phyloP scores from a whole-genome alignment of 139 green algal species.

The Chlorella vulgaris region DNA sequence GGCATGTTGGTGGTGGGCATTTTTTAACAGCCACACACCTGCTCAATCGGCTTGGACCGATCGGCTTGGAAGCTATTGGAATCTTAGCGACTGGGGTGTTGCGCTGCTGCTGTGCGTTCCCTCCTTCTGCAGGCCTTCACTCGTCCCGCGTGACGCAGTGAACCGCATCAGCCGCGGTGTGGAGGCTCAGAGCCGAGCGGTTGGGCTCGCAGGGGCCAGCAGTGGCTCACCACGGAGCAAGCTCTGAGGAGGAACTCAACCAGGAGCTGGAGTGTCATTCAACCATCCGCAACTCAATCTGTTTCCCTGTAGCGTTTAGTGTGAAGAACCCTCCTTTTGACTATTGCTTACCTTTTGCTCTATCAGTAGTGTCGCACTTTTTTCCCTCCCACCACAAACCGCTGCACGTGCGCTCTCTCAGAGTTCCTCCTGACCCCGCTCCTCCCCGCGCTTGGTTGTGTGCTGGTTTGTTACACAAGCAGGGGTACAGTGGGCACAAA shows the following conservation, averaged over 20 bases:
- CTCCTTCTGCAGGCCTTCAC: slow-evolving; percentile 40
- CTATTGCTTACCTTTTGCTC: too few species aligned
- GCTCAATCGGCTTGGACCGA: too few species aligned
- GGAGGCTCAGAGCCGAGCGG: slow-evolving; percentile 69
- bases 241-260: slow-evolving; percentile 45
- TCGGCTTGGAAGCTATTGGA: too few species aligned
- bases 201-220: slow-evolving; percentile 52
- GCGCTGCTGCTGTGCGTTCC: not conserved
- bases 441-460: too few species aligned
- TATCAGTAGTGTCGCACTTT: not conserved
- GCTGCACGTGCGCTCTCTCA: not conserved
- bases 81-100: too few species aligned
- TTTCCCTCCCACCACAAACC: not conserved
- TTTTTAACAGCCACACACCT: too few species aligned
- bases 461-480: not conserved
- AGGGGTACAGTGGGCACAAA: slow-evolving; percentile 1
- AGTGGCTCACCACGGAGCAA: slow-evolving; percentile 49
- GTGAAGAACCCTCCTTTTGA: too few species aligned
- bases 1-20: too few species aligned
- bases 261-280: not conserved
- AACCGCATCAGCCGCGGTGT: slow-evolving; percentile 59
- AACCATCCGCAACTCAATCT: not conserved
- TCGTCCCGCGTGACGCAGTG: slow-evolving; percentile 64
- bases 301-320: not conserved
- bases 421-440: too few species aligned